Evolutionary conservation across 2,329 filamentous ascomycete genomes (phyloP).

Genomic region (Helicocarpus griseus): DNA sequence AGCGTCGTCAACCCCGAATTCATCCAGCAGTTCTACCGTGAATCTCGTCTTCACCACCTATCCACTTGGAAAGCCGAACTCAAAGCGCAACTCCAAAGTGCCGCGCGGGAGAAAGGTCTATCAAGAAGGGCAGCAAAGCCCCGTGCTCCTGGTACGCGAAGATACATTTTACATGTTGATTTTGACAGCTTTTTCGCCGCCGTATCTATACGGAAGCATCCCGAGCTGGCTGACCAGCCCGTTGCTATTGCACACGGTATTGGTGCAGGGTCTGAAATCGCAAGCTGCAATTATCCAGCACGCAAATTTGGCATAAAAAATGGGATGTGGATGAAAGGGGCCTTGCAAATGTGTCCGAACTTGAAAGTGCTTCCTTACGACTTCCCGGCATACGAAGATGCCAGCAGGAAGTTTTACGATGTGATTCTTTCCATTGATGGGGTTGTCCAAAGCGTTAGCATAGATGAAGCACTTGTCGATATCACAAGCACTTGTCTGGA

Average conservation of each 20-base stretch:
- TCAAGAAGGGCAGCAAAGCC: conserved; percentile 40
- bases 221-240: conserved; percentile 67
- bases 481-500: conserved; percentile 61
- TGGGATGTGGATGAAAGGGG: conserved; percentile 98
- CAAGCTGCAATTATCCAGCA: conserved; percentile 92
- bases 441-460: conserved; percentile 87
- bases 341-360: conserved; percentile 70
- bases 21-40: conserved; percentile 85
- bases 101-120: conserved; percentile 59
- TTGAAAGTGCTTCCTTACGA: conserved; percentile 91
- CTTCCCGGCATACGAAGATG: conserved; percentile 87
- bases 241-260: conserved; percentile 80
- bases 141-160: conserved; percentile 52
- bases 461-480: conserved; percentile 89
- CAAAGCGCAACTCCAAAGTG: conserved; percentile 74
- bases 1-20: conserved; percentile 91
- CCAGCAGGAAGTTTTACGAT: conserved; percentile 79
- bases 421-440: conserved; percentile 71
- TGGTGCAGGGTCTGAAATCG: conserved; percentile 84
- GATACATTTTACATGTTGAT: conserved; percentile 90
- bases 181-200: conserved; percentile 99
- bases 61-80: conserved; percentile 95
- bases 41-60: conserved; percentile 87
- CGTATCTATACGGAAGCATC: conserved; percentile 70
- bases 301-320: conserved; percentile 83